These are phyloP conservation scores for Corymbia calophylla DNA, from an alignment of 441 rosid genomes.

Conservation along the genomic window DNA sequence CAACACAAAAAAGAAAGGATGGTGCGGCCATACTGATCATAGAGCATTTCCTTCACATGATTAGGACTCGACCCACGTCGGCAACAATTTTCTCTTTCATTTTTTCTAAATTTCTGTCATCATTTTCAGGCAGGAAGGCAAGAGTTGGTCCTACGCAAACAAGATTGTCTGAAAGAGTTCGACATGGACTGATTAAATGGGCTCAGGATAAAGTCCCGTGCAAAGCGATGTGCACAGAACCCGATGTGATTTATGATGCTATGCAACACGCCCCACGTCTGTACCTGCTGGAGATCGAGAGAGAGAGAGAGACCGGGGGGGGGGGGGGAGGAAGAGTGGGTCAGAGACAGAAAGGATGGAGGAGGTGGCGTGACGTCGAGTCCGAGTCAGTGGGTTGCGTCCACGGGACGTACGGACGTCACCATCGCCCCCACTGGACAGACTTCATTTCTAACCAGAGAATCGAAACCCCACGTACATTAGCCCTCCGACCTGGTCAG, in stretches of 20 bases:
- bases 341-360: neutral
- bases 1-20: neutral
- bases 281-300: neutral
- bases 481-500: neutral
- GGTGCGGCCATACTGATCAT: neutral
- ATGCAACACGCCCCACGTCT: neutral
- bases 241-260: neutral
- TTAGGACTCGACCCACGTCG: neutral
- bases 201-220: neutral
- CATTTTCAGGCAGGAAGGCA: neutral
- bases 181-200: neutral
- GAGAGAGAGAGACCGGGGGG: neutral
- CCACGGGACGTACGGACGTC: neutral
- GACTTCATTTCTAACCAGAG: neutral
- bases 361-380: neutral
- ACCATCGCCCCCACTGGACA: neutral
- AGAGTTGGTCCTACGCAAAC: neutral
- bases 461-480: neutral
- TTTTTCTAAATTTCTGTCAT: neutral
- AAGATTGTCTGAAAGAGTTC: neutral
- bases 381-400: neutral
- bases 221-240: neutral
- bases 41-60: neutral
- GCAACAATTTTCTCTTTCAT: neutral
- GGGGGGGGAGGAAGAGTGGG: too few relatives aligned